Percentiles rank a stretch among this genome's conserved stretches.
phyloP scores from a whole-genome alignment of 2,329 filamentous ascomycete species.

The Tolypocladium ophioglossoides region DNA sequence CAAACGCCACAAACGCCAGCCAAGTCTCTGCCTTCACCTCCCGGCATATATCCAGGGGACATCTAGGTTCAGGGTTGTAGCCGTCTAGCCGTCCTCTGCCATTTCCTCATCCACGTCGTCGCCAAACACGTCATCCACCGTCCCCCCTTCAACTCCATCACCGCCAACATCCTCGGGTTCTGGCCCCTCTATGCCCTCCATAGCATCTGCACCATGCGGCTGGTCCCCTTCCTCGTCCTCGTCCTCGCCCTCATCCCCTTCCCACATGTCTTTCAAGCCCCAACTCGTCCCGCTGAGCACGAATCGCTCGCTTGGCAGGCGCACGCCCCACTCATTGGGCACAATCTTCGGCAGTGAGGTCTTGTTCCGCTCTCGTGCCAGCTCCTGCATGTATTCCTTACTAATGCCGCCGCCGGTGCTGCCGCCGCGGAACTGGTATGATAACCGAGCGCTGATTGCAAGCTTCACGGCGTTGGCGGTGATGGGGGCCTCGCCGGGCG shows the following conservation, averaged over 20 bases:
- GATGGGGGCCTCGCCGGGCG: constrained; percentile 45
- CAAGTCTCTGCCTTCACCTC: background rate
- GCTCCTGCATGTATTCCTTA: constrained; percentile 68
- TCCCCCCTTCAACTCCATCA: constrained; percentile 38
- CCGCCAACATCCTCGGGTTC: constrained; percentile 31
- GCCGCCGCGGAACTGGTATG: constrained; percentile 56
- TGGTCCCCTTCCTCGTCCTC: constrained; percentile 30
- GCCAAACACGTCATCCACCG: constrained; percentile 44
- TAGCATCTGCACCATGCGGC: constrained; percentile 32
- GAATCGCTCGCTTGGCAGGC: constrained; percentile 57
- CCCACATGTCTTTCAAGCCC: constrained; percentile 52
- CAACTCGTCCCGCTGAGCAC: constrained; percentile 56
- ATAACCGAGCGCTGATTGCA: constrained; percentile 58
- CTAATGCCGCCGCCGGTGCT: constrained; percentile 42
- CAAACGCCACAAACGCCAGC: constrained; percentile 7
- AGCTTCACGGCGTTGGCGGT: constrained; percentile 58
- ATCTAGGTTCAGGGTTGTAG: background rate
- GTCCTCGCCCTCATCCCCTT: constrained; percentile 31
- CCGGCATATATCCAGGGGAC: background rate
- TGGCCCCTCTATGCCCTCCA: constrained; percentile 35
- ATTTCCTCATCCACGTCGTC: constrained; percentile 47
- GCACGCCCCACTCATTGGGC: constrained; percentile 56
- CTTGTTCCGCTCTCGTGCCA: constrained; percentile 62
- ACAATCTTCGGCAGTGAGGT: constrained; percentile 52
- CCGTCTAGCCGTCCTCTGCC: constrained; percentile 27